phyloP scores from a whole-genome alignment of 768 basidiomycete genomes.

The Amyloporia xantha region DNA sequence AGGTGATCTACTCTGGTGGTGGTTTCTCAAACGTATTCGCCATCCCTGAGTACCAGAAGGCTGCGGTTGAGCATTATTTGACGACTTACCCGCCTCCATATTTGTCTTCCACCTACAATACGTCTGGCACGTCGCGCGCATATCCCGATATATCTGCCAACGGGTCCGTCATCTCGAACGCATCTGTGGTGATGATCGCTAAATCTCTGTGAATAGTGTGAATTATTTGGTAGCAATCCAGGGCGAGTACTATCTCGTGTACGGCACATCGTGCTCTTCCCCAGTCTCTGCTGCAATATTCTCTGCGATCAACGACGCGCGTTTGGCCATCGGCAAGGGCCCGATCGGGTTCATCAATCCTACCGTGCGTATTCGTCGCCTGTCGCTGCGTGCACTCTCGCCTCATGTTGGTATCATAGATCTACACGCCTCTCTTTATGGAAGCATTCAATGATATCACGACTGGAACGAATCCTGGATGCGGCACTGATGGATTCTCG shows the following conservation, averaged over 20 bases:
- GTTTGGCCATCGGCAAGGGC: conserved; percentile 27
- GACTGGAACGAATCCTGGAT: conserved; percentile 28
- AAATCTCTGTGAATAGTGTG: too few species aligned
- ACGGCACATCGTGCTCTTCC: conserved; percentile 32
- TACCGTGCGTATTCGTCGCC: conserved; percentile 35
- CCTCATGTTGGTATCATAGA: conserved; percentile 1
- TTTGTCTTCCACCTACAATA: conserved; percentile 27
- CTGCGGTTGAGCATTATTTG: conserved; percentile 24
- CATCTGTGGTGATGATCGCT: not conserved
- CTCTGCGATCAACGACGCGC: conserved; percentile 32
- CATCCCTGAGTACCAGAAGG: conserved; percentile 28
- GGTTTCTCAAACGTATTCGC: conserved; percentile 37
- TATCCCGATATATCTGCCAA: conserved; percentile 30
- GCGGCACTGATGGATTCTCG: conserved; percentile 29
- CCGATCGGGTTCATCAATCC: conserved; percentile 51
- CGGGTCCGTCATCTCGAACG: conserved; percentile 17
- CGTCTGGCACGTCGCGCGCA: conserved; percentile 23
- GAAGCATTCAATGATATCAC: conserved; percentile 29
- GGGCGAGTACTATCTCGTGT: conserved; percentile 26
- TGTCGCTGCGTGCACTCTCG: not conserved
- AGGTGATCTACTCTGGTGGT: conserved; percentile 32
- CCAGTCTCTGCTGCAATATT: conserved; percentile 30
- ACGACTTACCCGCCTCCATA: conserved; percentile 28
- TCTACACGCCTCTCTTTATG: conserved; percentile 16
- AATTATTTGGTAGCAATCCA: conserved; percentile 27